Evolutionary conservation across 306 rosid genomes (phyloP), one percentile per base, ranked within the genome.

Genomic region (Vachellia collinsii): DNA sequence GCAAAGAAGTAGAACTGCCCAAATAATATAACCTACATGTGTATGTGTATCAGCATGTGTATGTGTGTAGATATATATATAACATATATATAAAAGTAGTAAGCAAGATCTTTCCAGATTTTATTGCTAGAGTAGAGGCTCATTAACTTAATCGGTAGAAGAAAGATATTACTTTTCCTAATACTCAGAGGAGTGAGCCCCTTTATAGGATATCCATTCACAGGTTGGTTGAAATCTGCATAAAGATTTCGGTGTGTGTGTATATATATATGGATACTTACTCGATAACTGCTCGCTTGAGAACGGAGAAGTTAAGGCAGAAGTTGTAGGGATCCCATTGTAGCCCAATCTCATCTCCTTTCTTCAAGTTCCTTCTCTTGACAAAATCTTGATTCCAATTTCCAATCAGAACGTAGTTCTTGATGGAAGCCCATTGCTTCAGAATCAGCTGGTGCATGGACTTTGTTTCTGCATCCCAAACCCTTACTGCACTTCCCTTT

Each of bases 261-360:
- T 50, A 3, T 16, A 48, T 13, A 48, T 5, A 17, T 51, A 51
- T 17, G 22, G 22, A 50, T 7, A 19, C 68, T 29, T 29, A 62
- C 68, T 12, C n/a, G 41, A 59, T 3, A 62, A 0, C 42, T 29
- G 61, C n/a, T 54, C 68, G 41, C 68, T 11, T 41, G 8, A 80
- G 84, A n/a, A 80, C 73, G 0, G 77, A 70, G 76, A 87, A 84
- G 4, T 58, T 48, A 70, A 87, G 76, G 73, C 68, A 81, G 25
- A 22, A 63, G 10, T 43, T 4, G 36, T 6, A 51, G 23, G 79
- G 48, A 34, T 81, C 81, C 88, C 79, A 76, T 3, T 79, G 78
- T 36, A 87, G 56, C 0, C 90, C 84, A 82, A 87, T 63, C 38
- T 59, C 76, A 72, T 84, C 86, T 0, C 79, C 81, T 20, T 47